Conservation (phyloP, 345 rosid genomes). For the Gossypium longicalyx region DNA sequence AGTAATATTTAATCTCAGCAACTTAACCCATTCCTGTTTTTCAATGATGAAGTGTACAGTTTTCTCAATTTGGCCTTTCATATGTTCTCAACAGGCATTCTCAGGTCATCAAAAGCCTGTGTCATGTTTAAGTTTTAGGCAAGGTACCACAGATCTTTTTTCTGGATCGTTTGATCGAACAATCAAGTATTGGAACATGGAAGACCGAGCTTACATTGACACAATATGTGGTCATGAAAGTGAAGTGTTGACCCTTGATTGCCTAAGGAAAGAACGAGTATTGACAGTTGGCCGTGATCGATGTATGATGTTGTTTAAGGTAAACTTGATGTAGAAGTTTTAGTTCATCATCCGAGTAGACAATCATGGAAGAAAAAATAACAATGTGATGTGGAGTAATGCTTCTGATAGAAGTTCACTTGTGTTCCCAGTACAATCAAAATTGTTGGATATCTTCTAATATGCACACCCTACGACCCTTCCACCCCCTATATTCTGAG, state of each 20-base stretch:
- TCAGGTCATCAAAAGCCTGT: slow-evolving; percentile 88
- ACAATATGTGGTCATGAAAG: slow-evolving; percentile 82
- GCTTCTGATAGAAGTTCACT: neutral
- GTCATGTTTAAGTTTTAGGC: slow-evolving; percentile 81
- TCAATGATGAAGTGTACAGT: neutral
- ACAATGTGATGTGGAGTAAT: neutral
- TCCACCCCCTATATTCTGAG: neutral
- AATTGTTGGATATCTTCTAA: neutral
- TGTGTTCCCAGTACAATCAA: neutral
- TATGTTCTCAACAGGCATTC: slow-evolving; percentile 57
- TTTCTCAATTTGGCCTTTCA: slow-evolving; percentile 15
- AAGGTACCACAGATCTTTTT: slow-evolving; percentile 78
- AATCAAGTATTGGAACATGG: slow-evolving; percentile 86
- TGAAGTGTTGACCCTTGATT: slow-evolving; percentile 70
- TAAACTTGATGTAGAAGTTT: slow-evolving; percentile 9
- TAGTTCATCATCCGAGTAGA: neutral
- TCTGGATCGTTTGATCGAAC: slow-evolving; percentile 98
- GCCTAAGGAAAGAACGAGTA: slow-evolving; percentile 73
- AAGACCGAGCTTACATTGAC: slow-evolving; percentile 74
- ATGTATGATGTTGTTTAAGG: slow-evolving; percentile 58
- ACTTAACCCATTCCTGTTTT: neutral
- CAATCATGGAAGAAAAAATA: neutral
- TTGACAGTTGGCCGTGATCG: slow-evolving; percentile 86
- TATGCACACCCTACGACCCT: neutral
- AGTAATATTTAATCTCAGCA: neutral